phyloP scores from a whole-genome alignment of 2,329 filamentous ascomycete genomes.

The Aspergillus sp. region DNA sequence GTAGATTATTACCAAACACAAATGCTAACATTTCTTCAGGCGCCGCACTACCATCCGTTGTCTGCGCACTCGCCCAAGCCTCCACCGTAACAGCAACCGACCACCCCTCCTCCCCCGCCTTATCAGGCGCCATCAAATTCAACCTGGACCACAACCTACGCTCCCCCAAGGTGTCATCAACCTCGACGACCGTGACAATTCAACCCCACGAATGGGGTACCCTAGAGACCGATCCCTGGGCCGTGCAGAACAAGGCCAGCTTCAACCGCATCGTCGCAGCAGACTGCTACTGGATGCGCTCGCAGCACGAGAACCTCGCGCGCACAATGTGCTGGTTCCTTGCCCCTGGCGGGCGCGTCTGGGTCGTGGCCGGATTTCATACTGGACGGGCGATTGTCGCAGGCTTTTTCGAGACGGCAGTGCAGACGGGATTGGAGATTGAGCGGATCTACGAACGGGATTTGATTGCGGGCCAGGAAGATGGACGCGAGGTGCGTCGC shows the following conservation, averaged over 20 bases:
- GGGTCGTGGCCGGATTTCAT: conserved; percentile 61
- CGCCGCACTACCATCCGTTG: conserved; percentile 45
- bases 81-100: conserved; percentile 54
- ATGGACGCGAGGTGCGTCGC: conserved; percentile 47
- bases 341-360: conserved; percentile 42
- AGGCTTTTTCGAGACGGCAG: conserved; percentile 55
- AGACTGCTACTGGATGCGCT: conserved; percentile 63
- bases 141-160: conserved; percentile 51
- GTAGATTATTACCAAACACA: too few relatives aligned
- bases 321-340: conserved; percentile 60
- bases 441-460: conserved; percentile 60
- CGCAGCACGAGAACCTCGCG: conserved; percentile 58
- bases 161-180: neutral
- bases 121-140: conserved; percentile 45
- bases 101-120: conserved; percentile 46
- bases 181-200: conserved; percentile 34
- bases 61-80: conserved; percentile 40
- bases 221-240: conserved; percentile 44
- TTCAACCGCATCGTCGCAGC: conserved; percentile 61
- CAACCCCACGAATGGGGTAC: conserved; percentile 59
- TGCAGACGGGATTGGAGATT: conserved; percentile 49
- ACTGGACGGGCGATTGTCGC: conserved; percentile 59
- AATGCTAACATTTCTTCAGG: conserved; percentile 26
- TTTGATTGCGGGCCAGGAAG: conserved; percentile 41
- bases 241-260: conserved; percentile 33